A percentile compares a stretch with the other conserved stretches of the same genome.
Conservation (phyloP, 768 basidiomycete species). For the Naganishia kalamii region DNA sequence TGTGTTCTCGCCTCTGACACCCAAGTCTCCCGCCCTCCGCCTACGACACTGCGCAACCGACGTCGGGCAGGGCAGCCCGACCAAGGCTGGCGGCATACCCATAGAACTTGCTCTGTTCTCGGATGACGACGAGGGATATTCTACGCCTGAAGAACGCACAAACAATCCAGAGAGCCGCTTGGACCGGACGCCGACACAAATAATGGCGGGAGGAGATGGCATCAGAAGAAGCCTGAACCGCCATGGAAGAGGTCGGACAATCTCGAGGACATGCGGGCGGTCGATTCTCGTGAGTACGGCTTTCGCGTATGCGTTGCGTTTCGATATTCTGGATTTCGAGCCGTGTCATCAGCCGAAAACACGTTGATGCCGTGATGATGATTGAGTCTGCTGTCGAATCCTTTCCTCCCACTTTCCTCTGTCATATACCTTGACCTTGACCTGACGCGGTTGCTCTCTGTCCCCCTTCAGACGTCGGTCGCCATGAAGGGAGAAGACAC, state of each 20-base stretch:
- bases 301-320: neutral
- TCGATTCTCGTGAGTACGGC: no score
- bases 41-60: no score
- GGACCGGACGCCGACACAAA: neutral
- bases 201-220: neutral
- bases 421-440: no score
- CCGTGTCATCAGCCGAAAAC: neutral
- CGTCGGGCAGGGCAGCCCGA: neutral
- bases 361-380: no score
- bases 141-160: neutral
- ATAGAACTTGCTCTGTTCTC: slow-evolving; percentile 5
- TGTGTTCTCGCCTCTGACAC: neutral
- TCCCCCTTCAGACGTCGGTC: neutral
- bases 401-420: neutral
- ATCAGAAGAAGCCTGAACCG: neutral
- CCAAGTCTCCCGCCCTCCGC: neutral
- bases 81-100: neutral
- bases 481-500: neutral
- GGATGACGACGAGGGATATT: neutral
- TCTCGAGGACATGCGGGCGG: neutral
- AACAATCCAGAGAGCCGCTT: neutral
- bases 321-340: neutral
- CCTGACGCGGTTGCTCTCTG: no score
- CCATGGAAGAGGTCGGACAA: neutral
- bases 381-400: neutral